Percentiles rank a stretch among this genome's conserved stretches.
Evolutionary conservation across 202 grass and related monocot species (phyloP).

Genomic region (Elaeis oleifera): DNA sequence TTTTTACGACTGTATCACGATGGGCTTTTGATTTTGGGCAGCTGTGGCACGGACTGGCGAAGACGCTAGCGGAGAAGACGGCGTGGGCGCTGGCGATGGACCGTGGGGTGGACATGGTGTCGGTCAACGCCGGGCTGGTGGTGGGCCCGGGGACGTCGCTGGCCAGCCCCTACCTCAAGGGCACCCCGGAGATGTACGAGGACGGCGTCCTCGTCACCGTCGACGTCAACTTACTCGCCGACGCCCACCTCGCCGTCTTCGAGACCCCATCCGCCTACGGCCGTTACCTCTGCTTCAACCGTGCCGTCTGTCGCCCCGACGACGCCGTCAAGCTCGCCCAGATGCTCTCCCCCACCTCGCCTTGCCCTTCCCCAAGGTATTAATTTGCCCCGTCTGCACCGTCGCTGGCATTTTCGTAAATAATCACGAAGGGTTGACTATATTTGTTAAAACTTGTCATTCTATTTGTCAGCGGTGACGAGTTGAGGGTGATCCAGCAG

Average conservation of each 20-base stretch:
- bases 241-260: constrained; percentile 69
- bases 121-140: constrained; percentile 62
- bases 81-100: constrained; percentile 98
- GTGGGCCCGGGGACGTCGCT: constrained; percentile 33
- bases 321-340: constrained; percentile 58
- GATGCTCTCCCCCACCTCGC: constrained; percentile 39
- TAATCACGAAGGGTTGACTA: too few relatives aligned
- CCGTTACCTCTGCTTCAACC: constrained; percentile 82
- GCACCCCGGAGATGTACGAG: constrained; percentile 72
- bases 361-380: constrained; percentile 41
- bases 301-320: constrained; percentile 49
- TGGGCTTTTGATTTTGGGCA: constrained; percentile 6
- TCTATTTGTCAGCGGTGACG: constrained; percentile 32
- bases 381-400: neutral
- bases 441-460: too few relatives aligned
- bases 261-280: constrained; percentile 68
- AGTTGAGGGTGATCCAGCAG: constrained; percentile 56
- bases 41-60: constrained; percentile 88
- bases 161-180: constrained; percentile 60
- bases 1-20: too few relatives aligned
- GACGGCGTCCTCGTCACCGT: constrained; percentile 81
- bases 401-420: too few relatives aligned
- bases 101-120: constrained; percentile 83
- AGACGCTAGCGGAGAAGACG: constrained; percentile 86
- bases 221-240: constrained; percentile 53